Percentiles rank a stretch among this genome's conserved stretches.
Evolutionary conservation across 2,329 filamentous ascomycete genomes (phyloP).

Genomic region (Fusarium sp.): DNA sequence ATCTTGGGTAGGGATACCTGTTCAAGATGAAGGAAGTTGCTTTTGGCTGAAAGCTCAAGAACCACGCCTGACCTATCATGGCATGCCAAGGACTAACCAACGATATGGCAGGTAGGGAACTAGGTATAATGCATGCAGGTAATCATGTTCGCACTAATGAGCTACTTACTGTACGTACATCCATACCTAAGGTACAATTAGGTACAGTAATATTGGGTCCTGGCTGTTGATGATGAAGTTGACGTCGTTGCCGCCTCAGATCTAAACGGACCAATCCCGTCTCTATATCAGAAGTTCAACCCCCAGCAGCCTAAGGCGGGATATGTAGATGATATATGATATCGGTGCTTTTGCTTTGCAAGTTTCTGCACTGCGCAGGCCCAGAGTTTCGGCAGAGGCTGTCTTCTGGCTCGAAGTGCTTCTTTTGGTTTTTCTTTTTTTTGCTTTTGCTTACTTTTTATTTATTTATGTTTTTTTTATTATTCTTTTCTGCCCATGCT

Average conservation of each 20-base stretch:
- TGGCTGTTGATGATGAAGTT: not conserved
- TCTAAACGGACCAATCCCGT: slow-evolving; percentile 4
- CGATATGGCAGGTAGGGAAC: not conserved
- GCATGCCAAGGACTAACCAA: slow-evolving; percentile 1
- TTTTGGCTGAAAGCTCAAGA: slow-evolving; percentile 16
- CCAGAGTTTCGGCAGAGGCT: slow-evolving; percentile 2
- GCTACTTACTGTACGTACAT: not conserved
- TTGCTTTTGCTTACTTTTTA: not conserved
- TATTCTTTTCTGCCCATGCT: not conserved
- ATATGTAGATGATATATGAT: slow-evolving; percentile 12
- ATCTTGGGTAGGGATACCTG: not conserved
- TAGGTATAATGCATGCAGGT: slow-evolving; percentile 21
- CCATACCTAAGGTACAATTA: not conserved
- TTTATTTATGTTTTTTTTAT: not conserved
- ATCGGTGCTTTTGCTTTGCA: not conserved
- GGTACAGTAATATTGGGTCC: not conserved
- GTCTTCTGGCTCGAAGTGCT: slow-evolving; percentile 13
- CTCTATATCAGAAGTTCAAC: not conserved
- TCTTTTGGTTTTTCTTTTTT: not conserved
- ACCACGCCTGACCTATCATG: slow-evolving; percentile 17
- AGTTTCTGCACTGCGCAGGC: slow-evolving; percentile 6
- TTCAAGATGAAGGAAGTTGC: slow-evolving; percentile 3
- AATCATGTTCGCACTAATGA: slow-evolving; percentile 34
- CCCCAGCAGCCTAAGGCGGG: not conserved
- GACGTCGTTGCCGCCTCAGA: not conserved